These are phyloP conservation scores for Aspergillus funiculosus DNA, from an alignment of 495 filamentous ascomycete genomes.

Conservation along the genomic window DNA sequence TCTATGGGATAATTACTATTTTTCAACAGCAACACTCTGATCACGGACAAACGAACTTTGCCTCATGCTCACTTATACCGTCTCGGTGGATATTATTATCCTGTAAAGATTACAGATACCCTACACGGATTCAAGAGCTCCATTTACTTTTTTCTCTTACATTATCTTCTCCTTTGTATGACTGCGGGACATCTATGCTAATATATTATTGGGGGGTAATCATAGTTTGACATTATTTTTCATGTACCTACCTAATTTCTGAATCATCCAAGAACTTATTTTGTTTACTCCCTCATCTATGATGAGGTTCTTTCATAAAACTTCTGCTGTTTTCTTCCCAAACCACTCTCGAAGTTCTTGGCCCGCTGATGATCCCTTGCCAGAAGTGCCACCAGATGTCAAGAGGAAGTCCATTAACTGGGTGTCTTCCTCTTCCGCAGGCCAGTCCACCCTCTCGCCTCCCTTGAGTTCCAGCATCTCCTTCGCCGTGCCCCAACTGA, in stretches of 20 bases:
- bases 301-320: slow-evolving; percentile 25
- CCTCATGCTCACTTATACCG: no score
- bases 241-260: slow-evolving; percentile 14
- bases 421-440: slow-evolving; percentile 59
- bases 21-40: slow-evolving; percentile 65
- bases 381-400: slow-evolving; percentile 19
- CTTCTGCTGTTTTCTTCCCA: slow-evolving; percentile 32
- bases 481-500: slow-evolving; percentile 92
- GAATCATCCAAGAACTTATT: slow-evolving; percentile 30
- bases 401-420: slow-evolving; percentile 71
- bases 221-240: slow-evolving; percentile 9
- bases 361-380: slow-evolving; percentile 22
- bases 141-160: not conserved
- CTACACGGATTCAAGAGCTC: slow-evolving; percentile 1
- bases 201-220: slow-evolving; percentile 5
- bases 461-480: slow-evolving; percentile 74
- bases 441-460: slow-evolving; percentile 76
- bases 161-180: not conserved
- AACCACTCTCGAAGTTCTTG: slow-evolving; percentile 40
- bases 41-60: no score
- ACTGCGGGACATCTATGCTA: not conserved
- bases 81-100: no score
- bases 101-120: slow-evolving; percentile 8
- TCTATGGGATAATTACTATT: slow-evolving; percentile 97
- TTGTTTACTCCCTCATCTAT: slow-evolving; percentile 39